phyloP scores from a whole-genome alignment of 441 rosid genomes.

The Corymbia citriodora region DNA sequence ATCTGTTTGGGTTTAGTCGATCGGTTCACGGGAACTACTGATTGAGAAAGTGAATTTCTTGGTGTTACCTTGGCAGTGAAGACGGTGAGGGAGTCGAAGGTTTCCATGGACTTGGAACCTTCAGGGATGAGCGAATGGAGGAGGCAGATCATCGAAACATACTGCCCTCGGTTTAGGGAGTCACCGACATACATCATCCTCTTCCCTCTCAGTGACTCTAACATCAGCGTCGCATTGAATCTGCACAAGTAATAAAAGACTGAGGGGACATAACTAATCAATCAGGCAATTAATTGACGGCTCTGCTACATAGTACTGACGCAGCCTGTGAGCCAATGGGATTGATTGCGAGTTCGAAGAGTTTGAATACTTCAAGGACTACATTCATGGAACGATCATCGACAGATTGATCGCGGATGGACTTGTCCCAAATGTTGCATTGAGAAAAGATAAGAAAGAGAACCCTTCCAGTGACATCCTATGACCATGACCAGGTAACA shows the following conservation, averaged over 20 bases:
- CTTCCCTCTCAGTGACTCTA: slow-evolving; percentile 49
- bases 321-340: background rate
- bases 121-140: slow-evolving; percentile 73
- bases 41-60: background rate
- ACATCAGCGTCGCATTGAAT: slow-evolving; percentile 58
- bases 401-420: background rate
- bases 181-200: slow-evolving; percentile 55
- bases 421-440: background rate
- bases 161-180: slow-evolving; percentile 67
- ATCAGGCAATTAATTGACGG: background rate
- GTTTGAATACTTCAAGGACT: background rate
- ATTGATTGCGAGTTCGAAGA: background rate
- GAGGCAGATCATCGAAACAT: slow-evolving; percentile 71
- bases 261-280: background rate
- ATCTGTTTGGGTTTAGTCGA: background rate
- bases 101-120: slow-evolving; percentile 65
- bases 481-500: background rate
- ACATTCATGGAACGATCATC: background rate
- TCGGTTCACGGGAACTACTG: background rate
- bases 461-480: background rate
- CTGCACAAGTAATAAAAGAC: slow-evolving; percentile 13
- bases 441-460: background rate
- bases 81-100: slow-evolving; percentile 62
- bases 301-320: background rate
- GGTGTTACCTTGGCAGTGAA: slow-evolving; percentile 62